Base-by-base conservation (phyloP, 352 stramenopile species). In the Aphanomyces cochlioides region DNA sequence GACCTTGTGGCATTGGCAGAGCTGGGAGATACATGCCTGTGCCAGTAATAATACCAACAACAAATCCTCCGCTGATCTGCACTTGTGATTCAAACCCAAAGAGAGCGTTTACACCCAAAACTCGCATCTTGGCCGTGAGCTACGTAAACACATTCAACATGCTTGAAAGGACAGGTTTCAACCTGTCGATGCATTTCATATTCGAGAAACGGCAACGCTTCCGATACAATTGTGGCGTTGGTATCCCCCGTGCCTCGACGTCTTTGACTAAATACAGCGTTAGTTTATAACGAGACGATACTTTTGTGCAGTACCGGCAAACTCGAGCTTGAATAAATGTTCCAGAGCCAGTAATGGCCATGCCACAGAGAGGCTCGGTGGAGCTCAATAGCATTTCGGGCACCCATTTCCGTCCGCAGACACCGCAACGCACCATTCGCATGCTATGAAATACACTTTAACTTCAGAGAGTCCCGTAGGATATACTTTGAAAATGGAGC, bases 401-500 rank as follows among this genome's bases (percentile, higher is more conserved):
- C 15, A 99, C 97, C 96, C 96, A 99, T 72, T 99, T 99, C 74
- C 98, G 97, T 3, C 94, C 92, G 72, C 97, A 99, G 40, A 98
- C 79, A 7, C 96, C 81, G 73, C 97, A 99, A 28, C 95, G 96
- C 53, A 98, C 93, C 69, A 99, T 90, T 58, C 97, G 90, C 95
- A 99, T 98, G 66, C 85, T 94, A 48, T 28, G 56, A 47, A 69
- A 21, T 43, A 40, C 13, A 17, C 21, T 74, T 40, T 73, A 53
- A 17, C 7, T 7, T 50, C 12, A 56, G 15, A 43, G 17, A 39
- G 36, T n/a, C 68, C 28, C 8, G 7, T 47, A 4, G 41, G 50
- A 78, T 75, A 7, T 75, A 91, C 86, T 98, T 98, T 7, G 89
- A 96, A 75, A 99, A 99, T 0, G 96, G 96, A 38, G 96, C 97